Percentiles rank a stretch among this genome's conserved stretches.
Conservation (phyloP, 805 yeast species). For the Myxozyma udenii region DNA sequence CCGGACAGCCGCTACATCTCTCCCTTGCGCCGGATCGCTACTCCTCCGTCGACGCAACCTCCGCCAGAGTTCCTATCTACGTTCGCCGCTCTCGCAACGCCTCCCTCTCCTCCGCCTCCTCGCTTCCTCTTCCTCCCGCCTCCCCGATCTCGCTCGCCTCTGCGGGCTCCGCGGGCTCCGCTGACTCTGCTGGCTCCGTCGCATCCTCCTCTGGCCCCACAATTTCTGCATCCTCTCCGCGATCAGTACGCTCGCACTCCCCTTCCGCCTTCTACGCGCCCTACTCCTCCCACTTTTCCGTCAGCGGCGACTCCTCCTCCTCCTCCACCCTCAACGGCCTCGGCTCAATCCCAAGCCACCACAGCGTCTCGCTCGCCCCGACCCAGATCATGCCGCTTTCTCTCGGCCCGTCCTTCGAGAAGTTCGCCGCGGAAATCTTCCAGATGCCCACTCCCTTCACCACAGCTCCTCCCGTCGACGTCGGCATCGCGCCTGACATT, state of each 20-base stretch:
- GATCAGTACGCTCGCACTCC: neutral
- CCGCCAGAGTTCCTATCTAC: neutral
- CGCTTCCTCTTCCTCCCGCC: no score
- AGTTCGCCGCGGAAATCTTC: no score
- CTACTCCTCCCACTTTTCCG: no score
- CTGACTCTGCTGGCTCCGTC: neutral
- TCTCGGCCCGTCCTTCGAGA: no score
- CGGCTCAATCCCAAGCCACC: constrained; percentile 5
- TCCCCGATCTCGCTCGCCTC: no score
- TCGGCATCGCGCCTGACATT: no score
- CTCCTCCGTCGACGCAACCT: neutral
- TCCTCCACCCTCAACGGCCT: constrained; percentile 5
- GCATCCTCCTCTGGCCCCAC: neutral
- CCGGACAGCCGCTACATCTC: neutral
- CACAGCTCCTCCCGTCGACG: no score
- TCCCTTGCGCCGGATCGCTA: constrained; percentile 1
- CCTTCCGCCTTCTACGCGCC: no score
- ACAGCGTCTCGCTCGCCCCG: constrained; percentile 4
- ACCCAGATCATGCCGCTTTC: no score
- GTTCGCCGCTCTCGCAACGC: no score
- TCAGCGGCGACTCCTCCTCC: constrained; percentile 9
- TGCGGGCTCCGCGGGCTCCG: neutral
- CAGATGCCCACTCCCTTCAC: no score
- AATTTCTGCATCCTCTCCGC: neutral
- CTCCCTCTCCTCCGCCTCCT: no score